Evolutionary conservation across 2,329 filamentous ascomycete species (phyloP), one percentile per base, ranked within the genome.

Genomic region (Ceratocystis destructans): DNA sequence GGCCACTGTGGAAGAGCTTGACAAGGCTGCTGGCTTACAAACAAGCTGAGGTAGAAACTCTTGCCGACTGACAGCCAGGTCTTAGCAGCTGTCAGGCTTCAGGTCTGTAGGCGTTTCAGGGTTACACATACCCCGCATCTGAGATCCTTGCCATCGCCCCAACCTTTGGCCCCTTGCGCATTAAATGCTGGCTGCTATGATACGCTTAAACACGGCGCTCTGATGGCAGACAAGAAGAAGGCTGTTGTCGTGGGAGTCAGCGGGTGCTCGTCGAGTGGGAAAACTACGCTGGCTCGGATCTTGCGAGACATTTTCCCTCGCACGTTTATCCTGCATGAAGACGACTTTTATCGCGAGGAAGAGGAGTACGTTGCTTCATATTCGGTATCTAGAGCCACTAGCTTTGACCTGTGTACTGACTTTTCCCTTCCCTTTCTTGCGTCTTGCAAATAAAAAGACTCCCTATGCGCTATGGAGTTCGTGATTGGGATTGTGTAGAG

Each of bases 261-360:
- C 48, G 94, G 94, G 66, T 90, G 89, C 70, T 96, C 93, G 1
- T 96, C 89, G 2, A 93, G 89, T 71, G 94, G 94, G 68, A 99
- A 99, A 79, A 97, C 94, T 1, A 97, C 94, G 1, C 83, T 99
- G 15, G 89, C 91, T 22, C 84, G 93, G 1, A 81, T 96, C 12
- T 80, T 99, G 20, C 86, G 90, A 67, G 85, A 89, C 73, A 86
- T 96, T 70, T 91, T 96, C 72, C 86, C 86, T 7, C 79, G 81
- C 70, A 81, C 85, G 17, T 93, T 91, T 72, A 89, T 97, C 72
- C 81, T 99, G 25, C 94, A 99, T 74, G 86, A 96, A 74, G 94
- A 99, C 77, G 94, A 99, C 76, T 99, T 97, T 74, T 99, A 96
- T 78, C 86, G 85, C 70, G 80, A 88, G 0, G 93, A 97, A 73